These are phyloP conservation scores for Melastoma malabathricum DNA, from an alignment of 345 rosid genomes.

Conservation along the genomic window DNA sequence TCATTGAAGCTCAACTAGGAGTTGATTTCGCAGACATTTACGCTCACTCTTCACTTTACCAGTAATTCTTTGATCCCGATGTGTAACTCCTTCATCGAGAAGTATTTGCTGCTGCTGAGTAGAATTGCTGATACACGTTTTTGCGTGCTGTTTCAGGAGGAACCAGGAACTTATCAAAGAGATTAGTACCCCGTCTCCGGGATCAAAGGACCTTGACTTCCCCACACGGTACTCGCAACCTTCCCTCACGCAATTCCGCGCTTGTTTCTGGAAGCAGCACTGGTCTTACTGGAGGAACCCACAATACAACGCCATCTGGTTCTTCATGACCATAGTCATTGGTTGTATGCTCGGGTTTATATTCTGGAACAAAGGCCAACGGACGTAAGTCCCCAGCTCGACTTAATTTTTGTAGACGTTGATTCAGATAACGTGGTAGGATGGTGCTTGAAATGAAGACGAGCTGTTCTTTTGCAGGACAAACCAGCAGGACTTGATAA, in stretches of 20 bases:
- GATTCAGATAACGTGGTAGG: neutral
- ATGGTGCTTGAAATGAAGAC: neutral
- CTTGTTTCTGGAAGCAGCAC: constrained; percentile 74
- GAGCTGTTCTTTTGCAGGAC: constrained; percentile 13
- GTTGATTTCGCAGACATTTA: constrained; percentile 64
- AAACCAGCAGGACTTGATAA: constrained; percentile 43
- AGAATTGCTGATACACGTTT: neutral
- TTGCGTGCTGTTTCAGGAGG: constrained; percentile 31
- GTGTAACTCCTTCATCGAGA: neutral
- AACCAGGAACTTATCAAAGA: constrained; percentile 51
- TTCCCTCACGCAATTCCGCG: constrained; percentile 38
- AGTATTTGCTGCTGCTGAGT: constrained; percentile 9
- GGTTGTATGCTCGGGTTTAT: constrained; percentile 54
- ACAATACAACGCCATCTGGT: constrained; percentile 61
- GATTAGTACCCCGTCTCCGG: constrained; percentile 42
- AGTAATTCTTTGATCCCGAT: constrained; percentile 25
- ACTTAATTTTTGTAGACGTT: too few species aligned
- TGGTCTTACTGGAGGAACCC: constrained; percentile 78
- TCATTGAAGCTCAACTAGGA: constrained; percentile 52
- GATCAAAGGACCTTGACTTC: constrained; percentile 53
- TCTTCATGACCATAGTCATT: constrained; percentile 39
- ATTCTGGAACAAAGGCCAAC: constrained; percentile 59
- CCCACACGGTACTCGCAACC: constrained; percentile 50
- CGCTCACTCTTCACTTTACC: constrained; percentile 43
- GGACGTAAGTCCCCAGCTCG: constrained; percentile 19